Evolutionary conservation across 2,329 filamentous ascomycete species (phyloP), one percentile per base, ranked within the genome.

Genomic region (Cytospora piceicola): DNA sequence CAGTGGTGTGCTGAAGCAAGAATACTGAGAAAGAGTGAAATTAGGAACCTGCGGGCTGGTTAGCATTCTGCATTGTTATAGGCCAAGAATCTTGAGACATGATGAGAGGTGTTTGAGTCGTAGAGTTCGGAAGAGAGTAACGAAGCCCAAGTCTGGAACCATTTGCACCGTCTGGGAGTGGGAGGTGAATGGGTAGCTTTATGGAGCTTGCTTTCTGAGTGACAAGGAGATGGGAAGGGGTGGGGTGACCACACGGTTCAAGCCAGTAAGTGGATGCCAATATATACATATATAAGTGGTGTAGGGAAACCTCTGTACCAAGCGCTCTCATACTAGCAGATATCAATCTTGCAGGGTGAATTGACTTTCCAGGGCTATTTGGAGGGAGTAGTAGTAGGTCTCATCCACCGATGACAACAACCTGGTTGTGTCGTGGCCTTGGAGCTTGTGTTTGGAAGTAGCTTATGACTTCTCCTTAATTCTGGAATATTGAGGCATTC

Each of bases 11-110:
- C 58, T 64, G 58, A 55, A 62, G n/a, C 36, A 46, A 61, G 53
- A 34, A n/a, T 51, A 24, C 36, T 53, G 12, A 30, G 8, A 60
- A 59, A 8, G 64, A 55, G 30, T 55, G 63, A 11, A 56, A 56
- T 51, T 56, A 60, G 60, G 27, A 52, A 39, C 36, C 53, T 39
- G 54, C 22, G 54, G 67, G 73, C 75, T 68, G 7, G 24, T 49
- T 49, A 49, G 46, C 11, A 49, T n/a, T 24, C 4, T 49, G 9
- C 1, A 6, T 24, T 8, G 12, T 12, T 24, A 24, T 49, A 36
- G 6, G n/a, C 14, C 17, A 8, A 12, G 11, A 9, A 4, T 14
- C 7, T n/a, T 46, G 20, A 24, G n/a, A 12, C 11, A 14, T 36
- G 11, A 4, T 36, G 4, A 36, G 34, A 4, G 15, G 55, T 9